Evolutionary conservation across 192 early-diverging fungal genomes (phyloP), one percentile per base, ranked within the genome.

Genomic region (Ambispora gerdemannii): DNA sequence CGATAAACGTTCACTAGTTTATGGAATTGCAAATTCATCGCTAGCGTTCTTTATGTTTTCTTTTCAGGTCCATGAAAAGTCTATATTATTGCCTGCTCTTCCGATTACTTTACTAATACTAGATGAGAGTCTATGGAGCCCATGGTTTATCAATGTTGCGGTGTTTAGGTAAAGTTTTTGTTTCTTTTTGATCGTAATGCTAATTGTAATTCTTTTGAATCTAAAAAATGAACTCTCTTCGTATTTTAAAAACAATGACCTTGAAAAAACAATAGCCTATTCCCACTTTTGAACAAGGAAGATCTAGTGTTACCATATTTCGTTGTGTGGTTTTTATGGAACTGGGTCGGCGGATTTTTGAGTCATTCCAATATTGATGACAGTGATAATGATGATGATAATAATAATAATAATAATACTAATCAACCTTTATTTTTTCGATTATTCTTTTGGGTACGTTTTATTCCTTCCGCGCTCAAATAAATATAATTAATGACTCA

Each of bases 41-140:
- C 77, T 99, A 28, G 91, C 88, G 3, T 99, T 99, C 74, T 99
- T 96, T 81, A 73, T 99, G 71, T 92, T 96, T 61, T 93, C 95
- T 10, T 99, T 99, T 83, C 95, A 97, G 81, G 91, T 97, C 4
- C 97, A 99, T 77, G 97, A 99, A 74, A 99, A 99, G 75, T 92
- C 91, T 0, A 97, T 99, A 47, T 75, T 99, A 36, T 74, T 99
- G 7, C 95, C 97, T 0, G 65, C 85, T 3, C 76, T 93, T 20
- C 92, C 94, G 0, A 84, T 91, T 11, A 87, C 87, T 2, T 71
- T 97, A 50, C 72, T 97, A 64, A 80, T 91, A 3, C 27, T 86
- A 63, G 86, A 90, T 59, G 93, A 93, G 58, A 82, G 82, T 25
- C 75, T 84, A 31, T 76, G 84, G 2, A 79, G 78, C 17, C 71